phyloP scores from a whole-genome alignment of 805 yeast species.

The Kockiozyma suomiensis region DNA sequence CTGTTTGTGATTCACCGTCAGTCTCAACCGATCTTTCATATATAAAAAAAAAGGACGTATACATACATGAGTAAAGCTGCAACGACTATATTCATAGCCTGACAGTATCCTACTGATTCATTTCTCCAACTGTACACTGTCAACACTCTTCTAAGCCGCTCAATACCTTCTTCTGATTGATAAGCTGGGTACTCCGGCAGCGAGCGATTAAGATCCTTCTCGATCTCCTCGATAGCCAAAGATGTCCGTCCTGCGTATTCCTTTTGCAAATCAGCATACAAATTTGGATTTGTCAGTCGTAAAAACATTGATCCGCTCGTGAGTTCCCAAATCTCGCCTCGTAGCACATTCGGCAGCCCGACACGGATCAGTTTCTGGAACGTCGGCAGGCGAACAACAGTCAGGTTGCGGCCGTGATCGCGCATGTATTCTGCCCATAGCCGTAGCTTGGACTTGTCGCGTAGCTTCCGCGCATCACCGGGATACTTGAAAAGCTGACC shows the following conservation, averaged over 20 bases:
- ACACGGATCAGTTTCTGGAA: conserved; percentile 84
- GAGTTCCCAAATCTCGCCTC: conserved; percentile 97
- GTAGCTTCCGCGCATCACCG: conserved; percentile 74
- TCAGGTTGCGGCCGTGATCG: conserved; percentile 80
- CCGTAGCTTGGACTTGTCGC: conserved; percentile 84
- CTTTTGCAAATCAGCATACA: conserved; percentile 60
- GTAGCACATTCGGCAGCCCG: conserved; percentile 88
- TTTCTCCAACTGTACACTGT: conserved; percentile 96
- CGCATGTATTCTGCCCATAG: conserved; percentile 92
- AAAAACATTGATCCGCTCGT: conserved; percentile 82
- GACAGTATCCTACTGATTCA: conserved; percentile 97
- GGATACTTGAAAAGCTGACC: conserved; percentile 87
- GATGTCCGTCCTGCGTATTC: conserved; percentile 68
- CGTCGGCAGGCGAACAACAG: conserved; percentile 70
- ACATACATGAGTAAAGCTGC: conserved; percentile 52
- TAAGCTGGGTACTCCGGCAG: conserved; percentile 96
- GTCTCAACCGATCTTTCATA: background rate
- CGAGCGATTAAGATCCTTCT: conserved; percentile 91
- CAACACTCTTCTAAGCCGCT: conserved; percentile 78
- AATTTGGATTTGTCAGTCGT: conserved; percentile 62
- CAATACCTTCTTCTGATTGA: conserved; percentile 83
- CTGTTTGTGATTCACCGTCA: conserved; percentile 45
- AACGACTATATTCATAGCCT: conserved; percentile 88
- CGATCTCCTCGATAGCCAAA: conserved; percentile 92
- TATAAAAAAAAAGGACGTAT: background rate